phyloP scores from a whole-genome alignment of 179 eudicot species.

The Beta macrorhiza region DNA sequence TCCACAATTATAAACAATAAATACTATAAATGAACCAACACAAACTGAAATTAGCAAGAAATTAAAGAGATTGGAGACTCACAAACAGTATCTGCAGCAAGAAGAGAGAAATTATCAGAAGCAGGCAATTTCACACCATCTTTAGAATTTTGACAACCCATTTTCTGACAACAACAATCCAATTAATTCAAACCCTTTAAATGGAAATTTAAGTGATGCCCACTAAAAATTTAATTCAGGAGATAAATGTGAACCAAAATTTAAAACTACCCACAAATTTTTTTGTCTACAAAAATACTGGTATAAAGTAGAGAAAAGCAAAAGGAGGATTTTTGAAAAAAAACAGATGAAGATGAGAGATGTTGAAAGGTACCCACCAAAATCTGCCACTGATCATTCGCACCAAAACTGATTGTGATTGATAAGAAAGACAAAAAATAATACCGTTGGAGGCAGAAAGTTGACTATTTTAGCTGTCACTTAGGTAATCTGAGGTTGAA shows the following conservation, averaged over 20 bases:
- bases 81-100: constrained; percentile 27
- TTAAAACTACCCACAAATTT: constrained; percentile 7
- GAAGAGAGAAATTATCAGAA: constrained; percentile 17
- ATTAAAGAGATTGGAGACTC: not conserved
- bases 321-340: not conserved
- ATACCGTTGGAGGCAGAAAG: not conserved
- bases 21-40: not conserved
- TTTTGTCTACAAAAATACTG: not conserved
- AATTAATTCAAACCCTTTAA: constrained; percentile 1
- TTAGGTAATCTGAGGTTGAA: not conserved
- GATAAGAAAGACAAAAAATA: not conserved
- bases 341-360: not conserved
- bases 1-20: not conserved
- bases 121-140: constrained; percentile 11
- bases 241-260: not conserved
- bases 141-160: constrained; percentile 24
- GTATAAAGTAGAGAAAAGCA: not conserved
- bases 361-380: not conserved
- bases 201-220: not conserved
- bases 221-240: not conserved
- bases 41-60: not conserved
- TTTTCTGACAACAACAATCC: not conserved
- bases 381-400: not conserved
- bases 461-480: not conserved
- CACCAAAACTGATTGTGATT: not conserved